Evolutionary conservation across 805 yeast genomes (phyloP).

Genomic region (Starmerella tilneyi): DNA sequence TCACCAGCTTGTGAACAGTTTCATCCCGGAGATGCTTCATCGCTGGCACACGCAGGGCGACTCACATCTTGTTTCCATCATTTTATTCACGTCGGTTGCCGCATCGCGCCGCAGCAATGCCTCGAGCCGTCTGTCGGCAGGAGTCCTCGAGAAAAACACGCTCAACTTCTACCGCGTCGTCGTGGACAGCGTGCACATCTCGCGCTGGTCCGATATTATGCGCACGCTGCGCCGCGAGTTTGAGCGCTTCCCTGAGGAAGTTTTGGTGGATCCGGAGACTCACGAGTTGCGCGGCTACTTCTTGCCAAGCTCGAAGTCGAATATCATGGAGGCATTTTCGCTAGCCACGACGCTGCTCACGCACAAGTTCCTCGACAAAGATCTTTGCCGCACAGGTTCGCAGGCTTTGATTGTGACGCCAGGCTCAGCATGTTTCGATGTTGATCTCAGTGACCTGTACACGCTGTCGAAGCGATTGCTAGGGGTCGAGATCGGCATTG

Average conservation of each 20-base stretch:
- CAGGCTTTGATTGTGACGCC: slow-evolving; percentile 83
- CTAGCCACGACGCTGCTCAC: slow-evolving; percentile 67
- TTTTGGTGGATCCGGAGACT: slow-evolving; percentile 39
- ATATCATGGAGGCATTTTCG: slow-evolving; percentile 75
- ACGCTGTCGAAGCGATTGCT: slow-evolving; percentile 67
- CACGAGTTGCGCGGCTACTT: slow-evolving; percentile 50
- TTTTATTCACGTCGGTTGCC: slow-evolving; percentile 49
- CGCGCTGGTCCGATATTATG: slow-evolving; percentile 89
- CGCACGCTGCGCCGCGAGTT: slow-evolving; percentile 75
- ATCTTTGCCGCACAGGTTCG: slow-evolving; percentile 79
- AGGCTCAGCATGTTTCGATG: slow-evolving; percentile 89
- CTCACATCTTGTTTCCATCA: slow-evolving; percentile 84
- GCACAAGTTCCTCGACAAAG: slow-evolving; percentile 73
- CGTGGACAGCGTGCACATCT: slow-evolving; percentile 83
- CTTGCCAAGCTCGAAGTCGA: slow-evolving; percentile 82
- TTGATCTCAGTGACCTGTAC: slow-evolving; percentile 64
- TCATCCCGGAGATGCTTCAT: slow-evolving; percentile 79
- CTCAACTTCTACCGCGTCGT: slow-evolving; percentile 84
- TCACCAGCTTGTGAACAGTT: slow-evolving; percentile 81
- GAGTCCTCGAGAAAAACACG: slow-evolving; percentile 60
- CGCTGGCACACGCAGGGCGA: slow-evolving; percentile 80
- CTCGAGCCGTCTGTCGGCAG: slow-evolving; percentile 2
- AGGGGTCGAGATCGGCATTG: slow-evolving; percentile 75
- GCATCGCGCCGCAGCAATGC: not conserved
- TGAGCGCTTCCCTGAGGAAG: slow-evolving; percentile 66